Base-by-base conservation (phyloP, 78 protist species). In the Ministeria vibrans region DNA sequence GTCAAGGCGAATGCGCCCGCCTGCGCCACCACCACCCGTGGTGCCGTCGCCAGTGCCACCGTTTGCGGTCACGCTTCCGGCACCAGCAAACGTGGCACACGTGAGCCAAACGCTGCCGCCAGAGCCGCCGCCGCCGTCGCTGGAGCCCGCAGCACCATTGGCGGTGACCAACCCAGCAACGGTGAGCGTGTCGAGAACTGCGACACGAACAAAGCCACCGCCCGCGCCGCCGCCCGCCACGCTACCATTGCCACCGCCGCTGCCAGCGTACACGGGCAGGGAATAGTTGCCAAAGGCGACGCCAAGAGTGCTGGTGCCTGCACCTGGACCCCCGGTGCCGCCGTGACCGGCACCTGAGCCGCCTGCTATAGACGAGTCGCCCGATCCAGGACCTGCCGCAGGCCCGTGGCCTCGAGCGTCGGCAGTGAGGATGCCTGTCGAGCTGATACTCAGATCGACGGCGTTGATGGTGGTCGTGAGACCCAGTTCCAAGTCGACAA, bases 371-470 rank as follows among this genome's bases (percentile, higher is more conserved):
- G 7, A 11, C 5, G 66, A 6, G 32, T 28, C 66, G 18, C 66
- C 66, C 25, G 18, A 30, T 59, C 66, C 66, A 22, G 38, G 66
- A 59, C 66, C 66, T 59, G 18, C 66, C 25, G 4, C 32, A 59
- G 66, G 66, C 66, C 66, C 7, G 66, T 59, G 66, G 59, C 25
- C 66, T 59, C 66, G n/a, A n/a, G n/a, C n/a, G n/a, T n/a, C n/a
- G n/a, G n/a, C n/a, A n/a, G n/a, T n/a, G n/a, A n/a, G n/a, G n/a
- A n/a, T n/a, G n/a, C n/a, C n/a, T n/a, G n/a, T n/a, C n/a, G n/a
- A n/a, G n/a, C n/a, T n/a, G n/a, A n/a, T n/a, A n/a, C n/a, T n/a
- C n/a, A n/a, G n/a, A n/a, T n/a, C n/a, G n/a, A n/a, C n/a, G n/a
- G n/a, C n/a, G n/a, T n/a, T n/a, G n/a, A n/a, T n/a, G n/a, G n/a